Evolutionary conservation across 768 basidiomycete genomes (phyloP), one percentile per base, ranked within the genome.

Genomic region (Suillus subaureus): DNA sequence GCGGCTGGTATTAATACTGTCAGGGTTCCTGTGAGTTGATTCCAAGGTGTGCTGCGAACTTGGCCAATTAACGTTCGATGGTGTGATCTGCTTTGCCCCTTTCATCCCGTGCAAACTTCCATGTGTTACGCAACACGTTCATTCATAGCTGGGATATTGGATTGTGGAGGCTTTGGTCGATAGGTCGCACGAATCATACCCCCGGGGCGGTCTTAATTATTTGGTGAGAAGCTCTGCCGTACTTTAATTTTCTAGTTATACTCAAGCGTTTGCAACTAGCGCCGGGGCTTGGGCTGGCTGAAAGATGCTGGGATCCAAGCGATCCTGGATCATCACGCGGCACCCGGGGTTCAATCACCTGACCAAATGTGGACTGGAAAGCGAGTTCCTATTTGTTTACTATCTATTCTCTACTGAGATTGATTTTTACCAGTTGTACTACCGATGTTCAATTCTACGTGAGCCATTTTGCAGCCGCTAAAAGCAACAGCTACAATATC

Each of bases 141-240:
- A 39, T 39, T 39, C 39, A 15, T 21, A 92, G 91, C 84, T 93
- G 51, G 92, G 92, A 0, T 94, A 89, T 73, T 94, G 92, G 92
- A 87, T 93, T 57, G 78, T 94, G 8, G 92, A 94, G 71, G 81
- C 80, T 6, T 78, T 94, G 6, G 92, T 93, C 0, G 73, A 93
- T 71, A 82, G 87, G 6, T 69, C 70, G 1, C 80, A 77, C 2
- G 92, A 93, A 71, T 84, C 80, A 54, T 93, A 83, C 72, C 89
- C 91, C 13, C 83, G 85, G 43, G 92, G 92, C 26, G 92, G 92
- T 35, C 81, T 94, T 39, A 64, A 71, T 11, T 37, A 37, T 37
- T 37, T 37, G 11, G 35, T 37, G 35, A 37, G 35, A 37, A 37
- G 11, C 6, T 4, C 12, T 47, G 31, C 8, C 63, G 15, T 16